Percentiles rank a stretch among this genome's conserved stretches.
Conservation (phyloP, 2,329 filamentous ascomycete genomes). For the Paraconiothyrium brasiliense region DNA sequence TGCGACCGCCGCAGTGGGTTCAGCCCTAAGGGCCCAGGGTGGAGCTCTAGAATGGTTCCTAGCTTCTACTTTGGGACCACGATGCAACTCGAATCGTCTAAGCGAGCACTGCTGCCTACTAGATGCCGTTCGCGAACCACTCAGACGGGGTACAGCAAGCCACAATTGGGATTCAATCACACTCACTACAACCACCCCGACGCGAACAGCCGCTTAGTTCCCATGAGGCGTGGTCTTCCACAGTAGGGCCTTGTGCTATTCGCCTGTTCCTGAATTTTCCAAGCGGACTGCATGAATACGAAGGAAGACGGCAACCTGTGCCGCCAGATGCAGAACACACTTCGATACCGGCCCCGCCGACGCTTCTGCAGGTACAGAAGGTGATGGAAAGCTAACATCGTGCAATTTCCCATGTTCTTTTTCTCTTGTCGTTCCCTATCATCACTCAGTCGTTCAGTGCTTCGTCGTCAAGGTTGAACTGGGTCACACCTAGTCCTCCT, state of each 20-base stretch:
- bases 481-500: slow-evolving; percentile 5
- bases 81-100: background rate
- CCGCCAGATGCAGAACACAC: slow-evolving; percentile 21
- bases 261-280: background rate
- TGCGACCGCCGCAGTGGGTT: background rate
- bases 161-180: background rate
- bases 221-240: background rate
- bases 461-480: slow-evolving; percentile 10
- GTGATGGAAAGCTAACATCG: slow-evolving; percentile 32
- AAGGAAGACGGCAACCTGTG: slow-evolving; percentile 24
- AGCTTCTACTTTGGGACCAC: background rate
- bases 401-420: slow-evolving; percentile 41
- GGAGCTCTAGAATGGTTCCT: background rate
- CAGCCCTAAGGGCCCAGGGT: background rate
- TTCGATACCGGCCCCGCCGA: slow-evolving; percentile 28
- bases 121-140: background rate
- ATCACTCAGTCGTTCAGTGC: slow-evolving; percentile 24
- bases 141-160: slow-evolving; percentile 3
- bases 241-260: background rate
- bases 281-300: slow-evolving; percentile 1
- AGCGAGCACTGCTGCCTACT: slow-evolving; percentile 10
- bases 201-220: background rate
- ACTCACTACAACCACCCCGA: background rate
- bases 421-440: slow-evolving; percentile 35
- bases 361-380: slow-evolving; percentile 38